These are phyloP conservation scores for Phytophthora vignae DNA, from an alignment of 352 stramenopile genomes.

Conservation along the genomic window DNA sequence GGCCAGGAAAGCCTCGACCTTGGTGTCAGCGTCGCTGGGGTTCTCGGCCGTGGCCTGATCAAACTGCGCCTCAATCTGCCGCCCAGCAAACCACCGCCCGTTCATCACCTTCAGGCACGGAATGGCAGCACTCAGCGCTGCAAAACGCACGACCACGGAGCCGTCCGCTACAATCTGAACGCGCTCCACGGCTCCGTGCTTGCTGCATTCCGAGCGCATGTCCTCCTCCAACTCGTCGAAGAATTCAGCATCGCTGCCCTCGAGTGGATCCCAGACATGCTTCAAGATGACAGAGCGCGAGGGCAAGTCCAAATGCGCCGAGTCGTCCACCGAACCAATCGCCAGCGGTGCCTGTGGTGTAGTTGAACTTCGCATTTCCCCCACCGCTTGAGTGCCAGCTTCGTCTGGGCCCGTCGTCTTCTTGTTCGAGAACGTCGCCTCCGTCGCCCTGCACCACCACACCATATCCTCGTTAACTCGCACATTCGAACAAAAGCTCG, in stretches of 20 bases:
- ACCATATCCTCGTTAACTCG: background rate
- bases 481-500: background rate
- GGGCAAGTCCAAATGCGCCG: slow-evolving; percentile 46
- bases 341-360: background rate
- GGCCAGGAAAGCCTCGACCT: slow-evolving; percentile 84
- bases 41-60: slow-evolving; percentile 65
- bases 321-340: slow-evolving; percentile 1
- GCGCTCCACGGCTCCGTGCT: slow-evolving; percentile 68
- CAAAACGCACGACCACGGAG: slow-evolving; percentile 72
- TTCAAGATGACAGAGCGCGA: slow-evolving; percentile 72
- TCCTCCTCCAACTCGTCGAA: slow-evolving; percentile 85
- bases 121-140: slow-evolving; percentile 57
- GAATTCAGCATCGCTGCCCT: slow-evolving; percentile 50
- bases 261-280: slow-evolving; percentile 70
- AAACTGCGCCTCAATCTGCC: slow-evolving; percentile 69
- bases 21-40: slow-evolving; percentile 68
- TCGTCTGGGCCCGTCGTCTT: slow-evolving; percentile 10
- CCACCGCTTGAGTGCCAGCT: background rate
- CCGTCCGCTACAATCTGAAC: slow-evolving; percentile 72
- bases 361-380: background rate
- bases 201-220: slow-evolving; percentile 76
- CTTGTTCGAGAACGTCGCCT: slow-evolving; percentile 60
- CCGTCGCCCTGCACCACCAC: slow-evolving; percentile 40
- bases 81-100: slow-evolving; percentile 80
- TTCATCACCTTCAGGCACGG: slow-evolving; percentile 83